A percentile compares a stretch with the other conserved stretches of the same genome.
Evolutionary conservation across 768 basidiomycete genomes (phyloP).

Genomic region (Lenzites betulinus): DNA sequence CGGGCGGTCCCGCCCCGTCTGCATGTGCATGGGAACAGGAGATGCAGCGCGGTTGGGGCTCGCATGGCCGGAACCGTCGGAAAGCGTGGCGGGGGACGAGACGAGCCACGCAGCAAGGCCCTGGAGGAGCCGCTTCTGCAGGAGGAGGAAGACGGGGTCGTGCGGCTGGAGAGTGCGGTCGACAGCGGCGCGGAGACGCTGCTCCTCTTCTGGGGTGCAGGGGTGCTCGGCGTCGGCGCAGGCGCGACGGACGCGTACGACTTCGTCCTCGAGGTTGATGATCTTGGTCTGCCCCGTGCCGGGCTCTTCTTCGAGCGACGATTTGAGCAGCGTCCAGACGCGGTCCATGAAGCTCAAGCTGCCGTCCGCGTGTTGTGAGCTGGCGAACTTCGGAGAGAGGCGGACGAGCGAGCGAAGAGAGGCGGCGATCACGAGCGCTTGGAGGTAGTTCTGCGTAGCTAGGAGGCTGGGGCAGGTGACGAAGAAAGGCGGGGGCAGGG

Average conservation of each 20-base stretch:
- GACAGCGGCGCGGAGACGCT: slow-evolving; percentile 57
- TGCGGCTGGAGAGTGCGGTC: slow-evolving; percentile 59
- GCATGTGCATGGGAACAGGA: slow-evolving; percentile 21
- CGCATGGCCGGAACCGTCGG: slow-evolving; percentile 5
- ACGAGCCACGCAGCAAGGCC: slow-evolving; percentile 37
- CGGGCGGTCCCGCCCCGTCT: slow-evolving; percentile 22
- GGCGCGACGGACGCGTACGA: slow-evolving; percentile 53
- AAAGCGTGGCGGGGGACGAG: neutral
- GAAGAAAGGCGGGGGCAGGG: slow-evolving; percentile 67
- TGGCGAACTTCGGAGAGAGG: slow-evolving; percentile 33
- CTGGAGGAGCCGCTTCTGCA: slow-evolving; percentile 58
- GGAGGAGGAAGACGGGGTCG: slow-evolving; percentile 67
- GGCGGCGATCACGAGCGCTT: slow-evolving; percentile 68
- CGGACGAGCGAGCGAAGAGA: slow-evolving; percentile 58
- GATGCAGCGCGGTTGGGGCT: neutral
- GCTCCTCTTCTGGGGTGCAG: slow-evolving; percentile 45
- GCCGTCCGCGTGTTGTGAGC: slow-evolving; percentile 5
- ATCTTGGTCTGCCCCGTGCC: slow-evolving; percentile 52
- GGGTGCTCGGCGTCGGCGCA: slow-evolving; percentile 27
- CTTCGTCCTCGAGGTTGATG: slow-evolving; percentile 73
- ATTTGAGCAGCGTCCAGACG: slow-evolving; percentile 64
- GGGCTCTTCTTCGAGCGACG: slow-evolving; percentile 50
- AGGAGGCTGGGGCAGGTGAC: slow-evolving; percentile 56
- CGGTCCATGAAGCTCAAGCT: slow-evolving; percentile 50
- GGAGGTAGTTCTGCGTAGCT: slow-evolving; percentile 66